A percentile compares a stretch with the other conserved stretches of the same genome.
Conservation (phyloP, 78 protist genomes). For the Pelomyxa schiedti region DNA sequence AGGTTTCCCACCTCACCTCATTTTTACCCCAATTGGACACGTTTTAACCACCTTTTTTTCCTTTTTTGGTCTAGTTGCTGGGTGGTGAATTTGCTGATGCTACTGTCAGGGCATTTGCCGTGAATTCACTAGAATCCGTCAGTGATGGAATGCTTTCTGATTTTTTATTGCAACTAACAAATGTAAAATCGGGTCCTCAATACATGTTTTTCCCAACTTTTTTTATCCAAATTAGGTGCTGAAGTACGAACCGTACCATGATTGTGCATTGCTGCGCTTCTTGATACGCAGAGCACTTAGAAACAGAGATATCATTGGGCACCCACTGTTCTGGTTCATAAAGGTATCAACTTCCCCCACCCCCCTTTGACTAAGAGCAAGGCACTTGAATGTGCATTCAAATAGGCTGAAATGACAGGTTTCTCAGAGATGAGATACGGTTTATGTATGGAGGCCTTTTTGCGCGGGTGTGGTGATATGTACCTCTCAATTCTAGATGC, state of each 20-base stretch:
- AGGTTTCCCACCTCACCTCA: neutral
- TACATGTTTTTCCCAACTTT: neutral
- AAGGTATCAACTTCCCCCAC: constrained; percentile 27
- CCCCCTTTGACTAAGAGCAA: constrained; percentile 49
- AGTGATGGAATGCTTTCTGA: constrained; percentile 51
- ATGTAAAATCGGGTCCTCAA: constrained; percentile 1
- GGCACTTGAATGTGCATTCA: neutral
- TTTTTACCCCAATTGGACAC: neutral
- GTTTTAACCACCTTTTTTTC: neutral
- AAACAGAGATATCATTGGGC: constrained; percentile 39
- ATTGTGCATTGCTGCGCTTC: constrained; percentile 49
- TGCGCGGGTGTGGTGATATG: constrained; percentile 52
- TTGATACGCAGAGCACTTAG: constrained; percentile 45
- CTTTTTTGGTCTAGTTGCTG: constrained; percentile 66
- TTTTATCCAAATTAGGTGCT: constrained; percentile 20
- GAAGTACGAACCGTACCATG: constrained; percentile 66
- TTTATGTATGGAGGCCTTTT: constrained; percentile 70
- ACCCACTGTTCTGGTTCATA: constrained; percentile 60
- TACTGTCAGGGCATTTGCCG: constrained; percentile 65
- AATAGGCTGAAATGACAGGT: constrained; percentile 61
- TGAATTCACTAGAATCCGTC: constrained; percentile 33
- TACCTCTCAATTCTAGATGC: neutral
- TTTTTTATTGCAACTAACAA: constrained; percentile 63
- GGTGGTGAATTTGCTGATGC: constrained; percentile 57
- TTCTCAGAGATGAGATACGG: constrained; percentile 76